Evolutionary conservation across 2,329 filamentous ascomycete genomes (phyloP), one percentile per base, ranked within the genome.

Genomic region (Graphiopsis chlorocephala): DNA sequence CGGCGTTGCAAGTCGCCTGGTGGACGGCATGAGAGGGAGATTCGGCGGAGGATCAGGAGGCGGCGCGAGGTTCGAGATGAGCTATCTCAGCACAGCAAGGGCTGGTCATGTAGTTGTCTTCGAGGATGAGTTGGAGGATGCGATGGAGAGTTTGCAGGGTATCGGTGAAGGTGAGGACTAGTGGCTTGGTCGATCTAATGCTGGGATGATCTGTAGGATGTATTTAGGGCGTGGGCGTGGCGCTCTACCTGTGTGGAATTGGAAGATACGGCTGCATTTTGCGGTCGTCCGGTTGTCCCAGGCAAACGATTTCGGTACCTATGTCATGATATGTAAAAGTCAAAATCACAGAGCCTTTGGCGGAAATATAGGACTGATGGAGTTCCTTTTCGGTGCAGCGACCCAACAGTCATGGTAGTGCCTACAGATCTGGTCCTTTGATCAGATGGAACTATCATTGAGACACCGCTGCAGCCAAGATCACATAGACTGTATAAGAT

Each of bases 91-190:
- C 66, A 98, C 94, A 0, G 93, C 92, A 4, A 86, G 90, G 48
- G 92, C 93, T 0, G 94, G 94, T 1, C 93, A 92, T 5, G 94
- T 98, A 11, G 93, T 98, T 73, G 85, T 98, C 45, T 86, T 88
- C 4, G 85, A 89, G 68, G 86, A 90, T 70, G 90, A 94, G 74
- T 82, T 93, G 52, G 81, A 83, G n/a, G 85, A 86, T 64, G 93
- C 92, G 0, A 80, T 97, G 70, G 84, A 85, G 55, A 91, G 23
- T 55, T 25, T 62, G 47, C 31, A 45, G 48, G 48, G 60, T 2
- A 10, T 62, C 92, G 6, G 77, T 97, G 73, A 62, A 26, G 48
- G 53, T 1, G 53, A 38, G 8, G 53, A 56, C 26, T 53, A 28
- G n/a, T 20, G 29, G 11, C 12, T 14, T 31, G 4, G 4, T 5